Evolutionary conservation across 108 stramenopile genomes (phyloP), one percentile per base, ranked within the genome.

Genomic region (Fistulifera pelliculosa): DNA sequence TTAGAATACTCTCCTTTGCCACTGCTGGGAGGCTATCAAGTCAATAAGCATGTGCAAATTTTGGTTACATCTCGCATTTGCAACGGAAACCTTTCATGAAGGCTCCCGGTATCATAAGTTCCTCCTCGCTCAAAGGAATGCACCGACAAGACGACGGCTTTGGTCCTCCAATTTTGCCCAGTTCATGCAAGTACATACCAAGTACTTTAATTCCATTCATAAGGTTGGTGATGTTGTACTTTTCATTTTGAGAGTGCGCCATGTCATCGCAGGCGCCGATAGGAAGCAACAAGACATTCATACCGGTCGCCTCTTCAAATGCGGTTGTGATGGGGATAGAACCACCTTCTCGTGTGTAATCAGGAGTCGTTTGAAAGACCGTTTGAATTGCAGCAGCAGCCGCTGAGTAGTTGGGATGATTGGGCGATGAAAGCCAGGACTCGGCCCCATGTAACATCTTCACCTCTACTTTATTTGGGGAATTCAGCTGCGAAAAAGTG

Each of bases 211-310:
- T 70, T 22, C 79, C 88, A 58, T 86, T 84, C 28, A 82, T 57
- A 27, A 86, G 57, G 52, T 90, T 90, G 11, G 41, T 49, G 42
- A 71, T 60, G 62, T 90, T 82, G 73, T 75, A 81, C 58, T 90
- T 90, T 62, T 90, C 88, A 62, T 90, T 90, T 61, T 90, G 88
- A 12, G 77, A 74, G 69, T 90, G 88, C 0, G 88, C 88, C 80
- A 81, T 81, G 55, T 90, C 88, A 56, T 90, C 84, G 56, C 84
- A 86, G 22, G 88, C 88, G 15, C 82, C 80, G 49, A 85, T 81
- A 0, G 88, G 84, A 52, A 90, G 68, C 48, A 90, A 65, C 45
- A 85, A 71, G 10, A 86, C 88, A 61, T 90, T 90, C 80, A 90
- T 84, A 24, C 83, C 69, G 2, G 88, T 90, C 13, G 84, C 77